These are phyloP conservation scores for Boletus rufocinnamomeus DNA, from an alignment of 768 basidiomycete genomes.

Conservation along the genomic window DNA sequence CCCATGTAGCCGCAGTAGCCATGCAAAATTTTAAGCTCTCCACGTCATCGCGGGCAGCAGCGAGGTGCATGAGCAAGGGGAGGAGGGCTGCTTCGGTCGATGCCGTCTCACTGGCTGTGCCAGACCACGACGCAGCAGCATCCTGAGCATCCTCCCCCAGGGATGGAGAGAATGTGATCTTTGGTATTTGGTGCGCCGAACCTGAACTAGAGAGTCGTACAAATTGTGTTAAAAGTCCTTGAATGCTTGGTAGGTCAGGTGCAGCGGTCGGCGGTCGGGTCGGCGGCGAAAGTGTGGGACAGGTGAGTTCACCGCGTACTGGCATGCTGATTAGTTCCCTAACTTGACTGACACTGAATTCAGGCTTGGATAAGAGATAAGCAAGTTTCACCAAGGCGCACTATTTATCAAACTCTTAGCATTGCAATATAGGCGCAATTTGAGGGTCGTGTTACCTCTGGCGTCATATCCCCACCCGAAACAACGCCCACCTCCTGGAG, in stretches of 20 bases:
- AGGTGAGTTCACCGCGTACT: constrained; percentile 86
- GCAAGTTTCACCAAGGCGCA: constrained; percentile 89
- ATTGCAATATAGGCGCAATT: not conserved
- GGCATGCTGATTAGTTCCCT: constrained; percentile 75
- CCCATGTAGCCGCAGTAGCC: constrained; percentile 26
- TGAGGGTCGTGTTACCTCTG: constrained; percentile 59
- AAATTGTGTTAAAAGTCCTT: constrained; percentile 66
- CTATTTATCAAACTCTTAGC: constrained; percentile 40
- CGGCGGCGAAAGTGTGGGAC: constrained; percentile 45
- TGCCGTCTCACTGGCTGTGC: constrained; percentile 74
- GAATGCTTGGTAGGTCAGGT: constrained; percentile 59
- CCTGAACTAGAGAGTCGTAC: constrained; percentile 59
- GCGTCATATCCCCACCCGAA: constrained; percentile 91
- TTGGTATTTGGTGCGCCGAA: constrained; percentile 38
- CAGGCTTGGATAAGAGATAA: constrained; percentile 86
- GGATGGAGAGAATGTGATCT: constrained; percentile 36
- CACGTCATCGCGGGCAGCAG: constrained; percentile 69
- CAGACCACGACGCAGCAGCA: constrained; percentile 67
- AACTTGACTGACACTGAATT: constrained; percentile 66
- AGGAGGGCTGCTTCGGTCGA: constrained; percentile 69
- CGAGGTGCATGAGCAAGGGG: constrained; percentile 78
- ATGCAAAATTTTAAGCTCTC: constrained; percentile 66
- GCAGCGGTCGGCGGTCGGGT: constrained; percentile 42
- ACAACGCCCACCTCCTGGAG: constrained; percentile 76
- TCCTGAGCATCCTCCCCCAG: constrained; percentile 43